Evolutionary conservation across 2,329 filamentous ascomycete genomes (phyloP).

Genomic region (Stagonosporopsis rhizophila): DNA sequence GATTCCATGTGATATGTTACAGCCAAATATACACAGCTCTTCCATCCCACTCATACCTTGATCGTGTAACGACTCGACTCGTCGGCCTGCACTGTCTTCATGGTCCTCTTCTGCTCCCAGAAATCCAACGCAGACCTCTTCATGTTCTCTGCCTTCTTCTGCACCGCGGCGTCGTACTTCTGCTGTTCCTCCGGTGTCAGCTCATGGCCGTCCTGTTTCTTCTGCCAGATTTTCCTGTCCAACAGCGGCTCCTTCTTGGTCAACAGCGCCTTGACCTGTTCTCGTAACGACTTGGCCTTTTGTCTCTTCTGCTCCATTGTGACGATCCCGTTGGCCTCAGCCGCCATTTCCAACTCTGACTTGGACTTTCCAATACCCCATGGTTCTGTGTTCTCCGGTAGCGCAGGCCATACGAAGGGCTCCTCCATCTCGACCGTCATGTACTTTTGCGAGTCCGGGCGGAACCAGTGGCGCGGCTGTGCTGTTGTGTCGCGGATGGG

Average conservation of each 20-base stretch:
- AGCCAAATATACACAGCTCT: conserved; percentile 23
- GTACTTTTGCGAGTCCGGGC: conserved; percentile 79
- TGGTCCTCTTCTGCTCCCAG: conserved; percentile 38
- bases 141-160: conserved; percentile 43
- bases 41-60: conserved; percentile 26
- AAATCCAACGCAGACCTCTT: conserved; percentile 50
- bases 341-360: conserved; percentile 38
- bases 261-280: conserved; percentile 38
- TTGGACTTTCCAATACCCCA: conserved; percentile 54
- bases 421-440: conserved; percentile 92
- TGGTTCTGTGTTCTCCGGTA: conserved; percentile 59
- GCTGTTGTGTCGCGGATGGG: conserved; percentile 63
- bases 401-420: conserved; percentile 87
- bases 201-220: conserved; percentile 4
- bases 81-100: conserved; percentile 29
- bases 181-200: conserved; percentile 16
- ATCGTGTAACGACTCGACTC: conserved; percentile 25
- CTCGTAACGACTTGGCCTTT: conserved; percentile 28
- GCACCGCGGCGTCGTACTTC: conserved; percentile 21
- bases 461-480: conserved; percentile 65
- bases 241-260: conserved; percentile 22
- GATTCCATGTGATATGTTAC: conserved; percentile 28
- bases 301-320: conserved; percentile 22
- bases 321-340: conserved; percentile 13
- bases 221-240: conserved; percentile 1